phyloP scores from a whole-genome alignment of 495 filamentous ascomycete species.

The Aspergillus nidulans region DNA sequence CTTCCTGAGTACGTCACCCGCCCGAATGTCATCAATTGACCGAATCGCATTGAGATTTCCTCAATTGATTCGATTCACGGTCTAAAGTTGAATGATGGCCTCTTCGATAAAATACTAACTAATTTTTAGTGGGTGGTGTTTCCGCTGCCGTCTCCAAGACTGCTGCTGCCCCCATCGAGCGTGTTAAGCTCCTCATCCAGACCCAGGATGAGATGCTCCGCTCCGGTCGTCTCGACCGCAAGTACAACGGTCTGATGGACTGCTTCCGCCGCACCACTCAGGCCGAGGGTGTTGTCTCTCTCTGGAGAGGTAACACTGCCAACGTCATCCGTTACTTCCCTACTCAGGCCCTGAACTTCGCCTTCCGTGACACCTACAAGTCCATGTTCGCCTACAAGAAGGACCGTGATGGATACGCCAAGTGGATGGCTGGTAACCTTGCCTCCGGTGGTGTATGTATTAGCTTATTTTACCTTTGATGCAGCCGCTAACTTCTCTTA shows the following conservation, averaged over 20 bases:
- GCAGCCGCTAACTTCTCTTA: neutral
- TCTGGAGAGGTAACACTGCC: constrained; percentile 99
- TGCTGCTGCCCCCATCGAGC: constrained; percentile 98
- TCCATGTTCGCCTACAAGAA: constrained; percentile 99
- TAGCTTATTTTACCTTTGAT: neutral
- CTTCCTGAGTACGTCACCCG: constrained; percentile 85
- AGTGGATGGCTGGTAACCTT: constrained; percentile 99
- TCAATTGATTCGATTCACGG: constrained; percentile 4
- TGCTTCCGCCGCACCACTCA: constrained; percentile 88
- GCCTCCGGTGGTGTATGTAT: constrained; percentile 96
- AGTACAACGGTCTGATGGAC: constrained; percentile 89
- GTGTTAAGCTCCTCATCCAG: constrained; percentile 99
- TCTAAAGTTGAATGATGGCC: neutral
- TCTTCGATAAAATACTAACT: constrained; percentile 26
- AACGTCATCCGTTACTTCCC: constrained; percentile 99
- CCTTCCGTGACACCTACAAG: constrained; percentile 99
- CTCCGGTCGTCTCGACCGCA: constrained; percentile 93
- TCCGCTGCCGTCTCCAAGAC: constrained; percentile 99
- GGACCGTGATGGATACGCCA: constrained; percentile 94
- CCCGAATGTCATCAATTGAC: neutral
- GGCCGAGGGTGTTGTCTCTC: constrained; percentile 73
- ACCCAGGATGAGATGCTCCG: constrained; percentile 99
- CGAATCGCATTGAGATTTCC: constrained; percentile 3
- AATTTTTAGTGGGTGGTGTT: constrained; percentile 87
- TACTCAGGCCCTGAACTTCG: constrained; percentile 99